These are phyloP conservation scores for Acacia crassicarpa DNA, from an alignment of 306 rosid genomes.

Conservation along the genomic window DNA sequence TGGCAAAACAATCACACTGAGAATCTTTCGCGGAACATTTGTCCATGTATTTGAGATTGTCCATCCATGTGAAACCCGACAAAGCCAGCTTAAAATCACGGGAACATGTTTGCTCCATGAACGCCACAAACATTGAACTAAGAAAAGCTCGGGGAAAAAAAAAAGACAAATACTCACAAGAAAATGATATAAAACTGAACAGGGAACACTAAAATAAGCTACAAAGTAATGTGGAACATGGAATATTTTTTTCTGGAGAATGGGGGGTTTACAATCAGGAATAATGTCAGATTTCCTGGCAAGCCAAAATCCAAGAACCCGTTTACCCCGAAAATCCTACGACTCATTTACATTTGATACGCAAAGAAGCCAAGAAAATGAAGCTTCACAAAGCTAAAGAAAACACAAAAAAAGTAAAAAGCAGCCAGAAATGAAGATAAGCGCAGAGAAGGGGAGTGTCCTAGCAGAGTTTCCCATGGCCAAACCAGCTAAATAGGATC, in stretches of 20 bases:
- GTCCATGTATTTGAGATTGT: background rate
- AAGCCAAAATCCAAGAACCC: slow-evolving; percentile 34
- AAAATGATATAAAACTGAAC: background rate
- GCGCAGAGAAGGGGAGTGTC: slow-evolving; percentile 16
- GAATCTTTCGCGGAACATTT: background rate
- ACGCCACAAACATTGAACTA: slow-evolving; percentile 13
- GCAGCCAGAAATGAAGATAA: background rate
- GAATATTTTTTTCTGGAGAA: slow-evolving; percentile 29
- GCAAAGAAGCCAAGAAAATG: slow-evolving; percentile 2
- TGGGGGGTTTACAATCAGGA: slow-evolving; percentile 41
- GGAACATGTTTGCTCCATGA: background rate
- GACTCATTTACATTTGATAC: slow-evolving; percentile 36
- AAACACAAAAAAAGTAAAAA: slow-evolving; percentile 15
- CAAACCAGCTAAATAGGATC: slow-evolving; percentile 71
- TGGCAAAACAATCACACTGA: slow-evolving; percentile 14
- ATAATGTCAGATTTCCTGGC: slow-evolving; percentile 40
- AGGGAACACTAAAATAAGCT: background rate
- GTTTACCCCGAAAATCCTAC: slow-evolving; percentile 28
- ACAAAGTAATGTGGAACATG: background rate
- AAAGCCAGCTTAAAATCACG: slow-evolving; percentile 18
- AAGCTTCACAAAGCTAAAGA: slow-evolving; percentile 3
- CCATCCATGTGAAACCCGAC: background rate
- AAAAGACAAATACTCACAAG: background rate
- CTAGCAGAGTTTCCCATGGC: slow-evolving; percentile 65
- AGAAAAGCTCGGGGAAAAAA: background rate